Conservation (phyloP, 805 yeast genomes). For the Isabelozyma rhagii region DNA sequence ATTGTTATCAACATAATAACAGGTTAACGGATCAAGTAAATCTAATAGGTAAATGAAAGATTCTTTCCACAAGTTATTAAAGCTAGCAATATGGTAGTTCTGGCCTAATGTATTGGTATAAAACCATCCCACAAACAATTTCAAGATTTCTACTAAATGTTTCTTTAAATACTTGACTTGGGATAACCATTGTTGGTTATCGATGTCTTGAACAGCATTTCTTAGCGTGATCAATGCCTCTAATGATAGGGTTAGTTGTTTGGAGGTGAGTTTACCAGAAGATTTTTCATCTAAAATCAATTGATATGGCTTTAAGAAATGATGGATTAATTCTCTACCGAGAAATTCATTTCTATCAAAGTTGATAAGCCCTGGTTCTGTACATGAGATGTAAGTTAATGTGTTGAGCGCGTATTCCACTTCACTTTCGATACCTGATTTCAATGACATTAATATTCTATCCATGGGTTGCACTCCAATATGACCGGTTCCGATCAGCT, state of each 20-base stretch:
- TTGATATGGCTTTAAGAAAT: constrained; percentile 33
- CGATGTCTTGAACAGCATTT: constrained; percentile 79
- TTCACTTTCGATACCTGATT: constrained; percentile 62
- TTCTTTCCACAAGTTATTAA: constrained; percentile 47
- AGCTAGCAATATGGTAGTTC: constrained; percentile 14
- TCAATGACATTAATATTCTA: constrained; percentile 68
- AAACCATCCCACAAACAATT: constrained; percentile 33
- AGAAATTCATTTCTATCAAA: constrained; percentile 42
- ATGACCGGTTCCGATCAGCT: constrained; percentile 24
- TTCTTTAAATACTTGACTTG: constrained; percentile 46
- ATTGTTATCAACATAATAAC: constrained; percentile 74
- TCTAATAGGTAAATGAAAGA: constrained; percentile 68
- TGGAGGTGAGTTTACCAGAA: constrained; percentile 11
- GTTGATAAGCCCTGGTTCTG: constrained; percentile 47
- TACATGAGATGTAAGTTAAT: constrained; percentile 46
- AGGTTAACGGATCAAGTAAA: constrained; percentile 77
- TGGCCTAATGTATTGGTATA: constrained; percentile 13
- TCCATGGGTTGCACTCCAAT: constrained; percentile 63
- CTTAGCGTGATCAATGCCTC: constrained; percentile 66
- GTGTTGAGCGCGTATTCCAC: constrained; percentile 68
- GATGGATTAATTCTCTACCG: constrained; percentile 38
- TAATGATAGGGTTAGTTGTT: constrained; percentile 24
- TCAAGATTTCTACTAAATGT: constrained; percentile 45
- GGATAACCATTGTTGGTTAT: constrained; percentile 75
- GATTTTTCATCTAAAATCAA: constrained; percentile 14